A percentile compares a stretch with the other conserved stretches of the same genome.
Evolutionary conservation across 495 filamentous ascomycete genomes (phyloP).

Genomic region (Neurospora discreta): DNA sequence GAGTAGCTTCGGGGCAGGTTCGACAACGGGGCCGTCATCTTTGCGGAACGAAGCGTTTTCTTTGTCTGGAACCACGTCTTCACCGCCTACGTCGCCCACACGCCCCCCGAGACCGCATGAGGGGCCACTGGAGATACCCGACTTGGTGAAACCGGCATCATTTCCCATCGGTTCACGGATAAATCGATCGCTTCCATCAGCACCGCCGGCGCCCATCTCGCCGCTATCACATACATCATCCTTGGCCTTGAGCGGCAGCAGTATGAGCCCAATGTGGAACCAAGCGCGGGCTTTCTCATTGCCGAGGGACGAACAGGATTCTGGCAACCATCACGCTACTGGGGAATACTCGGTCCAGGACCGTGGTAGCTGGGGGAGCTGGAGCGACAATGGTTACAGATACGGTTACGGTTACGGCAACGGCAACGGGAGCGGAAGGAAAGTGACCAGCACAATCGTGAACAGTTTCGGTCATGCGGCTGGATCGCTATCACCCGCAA

Average conservation of each 20-base stretch:
- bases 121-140: conserved; percentile 19
- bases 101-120: conserved; percentile 23
- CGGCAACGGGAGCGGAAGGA: background rate
- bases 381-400: background rate
- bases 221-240: background rate
- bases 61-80: background rate
- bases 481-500: background rate
- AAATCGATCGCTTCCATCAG: conserved; percentile 10
- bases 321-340: background rate
- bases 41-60: conserved; percentile 9
- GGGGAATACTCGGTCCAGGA: background rate
- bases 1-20: background rate
- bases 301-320: background rate
- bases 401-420: background rate
- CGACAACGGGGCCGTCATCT: conserved; percentile 7
- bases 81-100: conserved; percentile 12
- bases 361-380: background rate
- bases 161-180: conserved; percentile 7
- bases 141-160: conserved; percentile 16
- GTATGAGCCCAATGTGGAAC: background rate
- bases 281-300: background rate
- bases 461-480: background rate
- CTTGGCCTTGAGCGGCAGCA: conserved; percentile 6
- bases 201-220: conserved; percentile 2
- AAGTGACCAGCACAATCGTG: background rate